Conservation (phyloP, 176 grass and related monocot genomes). For the Musa schizocarpa region DNA sequence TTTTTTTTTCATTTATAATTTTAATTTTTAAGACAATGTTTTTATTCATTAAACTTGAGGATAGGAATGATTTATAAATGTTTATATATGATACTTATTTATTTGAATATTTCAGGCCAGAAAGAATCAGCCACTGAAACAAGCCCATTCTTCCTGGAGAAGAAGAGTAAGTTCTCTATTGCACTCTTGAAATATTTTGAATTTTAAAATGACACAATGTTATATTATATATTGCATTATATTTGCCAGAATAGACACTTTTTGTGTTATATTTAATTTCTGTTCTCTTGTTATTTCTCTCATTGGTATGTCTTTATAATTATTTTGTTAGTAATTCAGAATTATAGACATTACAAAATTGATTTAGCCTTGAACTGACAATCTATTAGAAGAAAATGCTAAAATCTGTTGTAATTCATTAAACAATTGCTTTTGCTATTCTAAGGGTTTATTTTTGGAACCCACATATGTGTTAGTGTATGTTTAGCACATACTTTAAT, state of each 20-base stretch:
- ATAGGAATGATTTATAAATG: not conserved
- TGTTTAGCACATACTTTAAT: not conserved
- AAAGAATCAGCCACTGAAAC: constrained; percentile 60
- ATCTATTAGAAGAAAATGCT: no score
- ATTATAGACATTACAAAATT: no score
- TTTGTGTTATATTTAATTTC: constrained; percentile 3
- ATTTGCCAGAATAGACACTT: not conserved
- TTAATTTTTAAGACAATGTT: not conserved
- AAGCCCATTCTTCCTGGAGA: constrained; percentile 78
- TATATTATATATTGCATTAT: not conserved
- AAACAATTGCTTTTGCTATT: no score
- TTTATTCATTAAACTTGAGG: not conserved
- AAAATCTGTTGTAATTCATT: no score
- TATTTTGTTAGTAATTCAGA: no score
- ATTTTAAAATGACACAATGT: not conserved
- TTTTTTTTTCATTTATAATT: not conserved
- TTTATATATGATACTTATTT: not conserved
- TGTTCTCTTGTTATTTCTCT: not conserved
- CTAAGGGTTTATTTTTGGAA: not conserved
- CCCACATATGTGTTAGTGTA: not conserved
- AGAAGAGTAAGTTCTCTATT: constrained; percentile 74
- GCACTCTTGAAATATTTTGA: constrained; percentile 1
- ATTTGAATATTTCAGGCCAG: constrained; percentile 50
- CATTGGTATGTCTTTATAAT: no score
- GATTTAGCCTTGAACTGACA: no score